Base-by-base conservation (phyloP, 768 basidiomycete genomes). In the Heimioporus sp. region DNA sequence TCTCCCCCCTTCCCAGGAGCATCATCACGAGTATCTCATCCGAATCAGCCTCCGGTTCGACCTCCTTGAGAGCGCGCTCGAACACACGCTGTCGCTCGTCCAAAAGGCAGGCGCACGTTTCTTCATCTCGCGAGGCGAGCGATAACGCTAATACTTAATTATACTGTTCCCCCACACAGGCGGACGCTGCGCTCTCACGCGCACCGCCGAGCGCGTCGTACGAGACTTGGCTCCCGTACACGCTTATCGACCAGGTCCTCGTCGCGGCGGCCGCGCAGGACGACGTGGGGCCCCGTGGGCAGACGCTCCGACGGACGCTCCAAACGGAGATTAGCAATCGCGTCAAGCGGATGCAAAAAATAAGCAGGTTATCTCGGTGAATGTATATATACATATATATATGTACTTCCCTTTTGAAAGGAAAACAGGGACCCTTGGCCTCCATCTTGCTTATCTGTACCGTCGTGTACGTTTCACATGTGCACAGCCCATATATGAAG, bases 1-100 rank as follows among this genome's bases (percentile, higher is more conserved):
- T 21, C 21, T 44, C 49, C 10, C 16, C 31, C 10, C 17, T 46
- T 58, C 50, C 37, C 48, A 59, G 86, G 79, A 83, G 54, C 73
- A 86, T 57, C 86, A 95, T 54, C 85, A 86, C 40, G 93, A 95
- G 61, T 86, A 86, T 65, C 81, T 97, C 53, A 88, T 98, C 53
- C 81, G 87, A 45, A 80, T 80, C 42, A 86, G 80, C 61, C 71
- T 98, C 59, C 81, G 85, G 56, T 92, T 85, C 65, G 95, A 92
- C 53, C 77, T 87, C 56, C 72, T 95, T 21, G 82, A 85, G 51
- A 80, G 85, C 51, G 92, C 93, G 10, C 73, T 95, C 37, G 81
- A 86, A 55, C 80, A 90, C 64, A 80, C 86, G 19, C 71, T 88
- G 45, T 77, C 83, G 31, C 69, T 95, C 54, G 76, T 96, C 48